Evolutionary conservation across 2,329 filamentous ascomycete genomes (phyloP).

Genomic region (Mariannaea sp.): DNA sequence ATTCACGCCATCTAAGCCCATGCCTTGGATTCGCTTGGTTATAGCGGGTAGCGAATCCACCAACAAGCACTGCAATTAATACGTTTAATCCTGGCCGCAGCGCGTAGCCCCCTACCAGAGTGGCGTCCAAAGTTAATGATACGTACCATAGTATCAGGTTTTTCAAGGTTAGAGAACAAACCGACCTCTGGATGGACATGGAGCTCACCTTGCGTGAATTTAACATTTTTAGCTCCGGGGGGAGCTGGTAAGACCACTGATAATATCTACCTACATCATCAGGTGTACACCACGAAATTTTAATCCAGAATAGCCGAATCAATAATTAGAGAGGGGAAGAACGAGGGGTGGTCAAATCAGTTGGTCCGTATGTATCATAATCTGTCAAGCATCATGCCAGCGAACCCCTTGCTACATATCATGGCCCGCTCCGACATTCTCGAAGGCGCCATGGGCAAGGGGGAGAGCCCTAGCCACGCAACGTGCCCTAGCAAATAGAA

Average conservation of each 20-base stretch:
- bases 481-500: conserved; percentile 34
- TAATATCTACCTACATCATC: neutral
- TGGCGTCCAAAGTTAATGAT: neutral
- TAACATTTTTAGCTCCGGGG: no score
- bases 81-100: neutral
- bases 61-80: neutral
- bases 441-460: conserved; percentile 28
- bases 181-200: no score
- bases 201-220: no score
- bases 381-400: conserved; percentile 5
- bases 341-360: neutral
- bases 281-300: no score
- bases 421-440: conserved; percentile 24
- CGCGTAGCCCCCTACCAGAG: neutral
- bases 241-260: no score
- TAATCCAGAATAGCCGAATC: neutral
- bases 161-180: no score
- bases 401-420: conserved; percentile 2
- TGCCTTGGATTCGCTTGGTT: conserved; percentile 13
- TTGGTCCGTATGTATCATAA: conserved; percentile 10
- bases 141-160: no score
- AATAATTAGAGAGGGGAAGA: neutral
- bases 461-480: neutral
- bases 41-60: conserved; percentile 2
- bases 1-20: conserved; percentile 4